Base-by-base conservation (phyloP, 805 yeast genomes). In the Kodamaea lidongshanica region DNA sequence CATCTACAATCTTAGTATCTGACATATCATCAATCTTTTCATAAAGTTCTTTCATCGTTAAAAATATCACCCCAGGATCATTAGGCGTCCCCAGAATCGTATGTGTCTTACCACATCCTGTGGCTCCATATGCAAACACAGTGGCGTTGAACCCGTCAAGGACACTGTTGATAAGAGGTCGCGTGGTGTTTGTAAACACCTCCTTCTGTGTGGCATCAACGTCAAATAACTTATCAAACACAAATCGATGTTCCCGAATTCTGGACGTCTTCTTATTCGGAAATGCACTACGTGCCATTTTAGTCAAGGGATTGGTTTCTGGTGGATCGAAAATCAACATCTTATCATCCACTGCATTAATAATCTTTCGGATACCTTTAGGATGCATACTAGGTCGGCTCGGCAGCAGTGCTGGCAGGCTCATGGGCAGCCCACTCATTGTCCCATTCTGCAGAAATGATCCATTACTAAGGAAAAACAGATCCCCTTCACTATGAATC, bases 91-190 rank as follows among this genome's bases (percentile, higher is more conserved):
- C 96, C 50, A 80, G 72, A 18, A 88, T 82, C 0, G 97, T 88
- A 51, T 81, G 86, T 0, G 96, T 88, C 50, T 88, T 88, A n/a
- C 97, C 97, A 54, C 96, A 88, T 0, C 97, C 97, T 0, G 97
- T 88, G 16, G 97, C 94, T 1, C 97, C 97, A 52, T 88, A 88
- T 1, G 97, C 96, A 61, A 88, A 88, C 0, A 88, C 85, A 0
- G 96, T 86, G 5, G 95, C 79, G 52, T 89, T 87, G 55, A 64
- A 84, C 1, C 96, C 97, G 38, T 83, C 92, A 23, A 88, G 52
- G 0, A 86, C 77, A 22, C 79, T 70, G 37, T 78, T 85, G 6
- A 88, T 61, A 27, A 86, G 59, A 0, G 94, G 89, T 29, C 67
- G 61, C 0, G 94, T 74, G 1, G 95, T 84, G 17, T 56, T 53